A percentile compares a stretch with the other conserved stretches of the same genome.
Evolutionary conservation across 176 grass and related monocot species (phyloP).

Genomic region (Rhynchospora pubera): DNA sequence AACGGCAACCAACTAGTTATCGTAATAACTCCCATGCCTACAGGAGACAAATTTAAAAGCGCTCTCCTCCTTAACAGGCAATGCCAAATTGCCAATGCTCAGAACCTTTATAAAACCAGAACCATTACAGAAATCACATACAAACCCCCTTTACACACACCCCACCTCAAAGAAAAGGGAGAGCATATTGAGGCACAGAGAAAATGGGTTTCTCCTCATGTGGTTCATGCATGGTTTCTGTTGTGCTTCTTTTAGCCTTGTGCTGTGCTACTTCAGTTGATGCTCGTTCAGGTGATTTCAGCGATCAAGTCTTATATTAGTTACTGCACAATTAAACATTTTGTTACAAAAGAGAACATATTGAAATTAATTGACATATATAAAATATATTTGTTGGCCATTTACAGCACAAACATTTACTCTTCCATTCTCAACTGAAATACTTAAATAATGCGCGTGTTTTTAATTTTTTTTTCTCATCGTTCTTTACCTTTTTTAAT

Average conservation of each 20-base stretch:
- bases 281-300: slow-evolving; percentile 18
- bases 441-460: not conserved
- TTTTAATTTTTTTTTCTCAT: not conserved
- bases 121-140: not conserved
- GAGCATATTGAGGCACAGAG: not conserved
- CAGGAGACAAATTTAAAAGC: not conserved
- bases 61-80: no score
- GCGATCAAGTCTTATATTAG: not conserved
- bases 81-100: not conserved
- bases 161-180: not conserved
- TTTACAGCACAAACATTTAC: not conserved
- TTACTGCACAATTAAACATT: not conserved
- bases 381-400: not conserved
- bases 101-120: not conserved
- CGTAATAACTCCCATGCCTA: not conserved
- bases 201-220: slow-evolving; percentile 15
- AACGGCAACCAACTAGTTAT: not conserved
- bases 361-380: not conserved
- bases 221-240: not conserved
- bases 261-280: not conserved
- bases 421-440: not conserved
- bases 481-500: not conserved
- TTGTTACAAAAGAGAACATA: not conserved
- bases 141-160: not conserved
- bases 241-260: slow-evolving; percentile 13